Evolutionary conservation across 208 protist species (phyloP).

Genomic region (Strigomonas culicis): DNA sequence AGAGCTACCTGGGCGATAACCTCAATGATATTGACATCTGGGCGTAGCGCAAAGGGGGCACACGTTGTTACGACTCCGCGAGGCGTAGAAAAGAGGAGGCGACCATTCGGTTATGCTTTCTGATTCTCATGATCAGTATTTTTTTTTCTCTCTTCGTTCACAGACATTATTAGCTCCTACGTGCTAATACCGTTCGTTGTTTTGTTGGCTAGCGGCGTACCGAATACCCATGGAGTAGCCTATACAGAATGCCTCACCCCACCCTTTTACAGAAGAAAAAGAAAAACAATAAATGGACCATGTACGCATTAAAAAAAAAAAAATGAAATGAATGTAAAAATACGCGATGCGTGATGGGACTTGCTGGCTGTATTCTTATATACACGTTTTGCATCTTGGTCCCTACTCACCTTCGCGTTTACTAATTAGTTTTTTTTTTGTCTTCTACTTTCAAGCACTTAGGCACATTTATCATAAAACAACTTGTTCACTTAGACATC

Average conservation of each 20-base stretch:
- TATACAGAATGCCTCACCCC: background rate
- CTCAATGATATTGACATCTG: constrained; percentile 86
- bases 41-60: constrained; percentile 57
- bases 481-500: background rate
- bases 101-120: background rate
- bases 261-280: constrained; percentile 2
- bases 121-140: background rate
- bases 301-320: background rate
- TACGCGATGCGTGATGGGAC: too few relatives aligned
- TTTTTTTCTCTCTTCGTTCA: constrained; percentile 7
- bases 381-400: too few relatives aligned
- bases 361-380: too few relatives aligned
- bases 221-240: background rate
- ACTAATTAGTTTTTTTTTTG: too few relatives aligned
- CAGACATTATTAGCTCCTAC: too few relatives aligned
- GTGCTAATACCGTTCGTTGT: too few relatives aligned
- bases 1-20: constrained; percentile 79
- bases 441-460: too few relatives aligned
- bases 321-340: constrained; percentile 5
- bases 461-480: too few relatives aligned
- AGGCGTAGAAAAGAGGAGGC: constrained; percentile 5
- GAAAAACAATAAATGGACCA: background rate
- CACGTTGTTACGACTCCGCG: background rate
- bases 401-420: too few relatives aligned
- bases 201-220: background rate